phyloP scores from a whole-genome alignment of 148 eudicot species.

The Chenopodium album region DNA sequence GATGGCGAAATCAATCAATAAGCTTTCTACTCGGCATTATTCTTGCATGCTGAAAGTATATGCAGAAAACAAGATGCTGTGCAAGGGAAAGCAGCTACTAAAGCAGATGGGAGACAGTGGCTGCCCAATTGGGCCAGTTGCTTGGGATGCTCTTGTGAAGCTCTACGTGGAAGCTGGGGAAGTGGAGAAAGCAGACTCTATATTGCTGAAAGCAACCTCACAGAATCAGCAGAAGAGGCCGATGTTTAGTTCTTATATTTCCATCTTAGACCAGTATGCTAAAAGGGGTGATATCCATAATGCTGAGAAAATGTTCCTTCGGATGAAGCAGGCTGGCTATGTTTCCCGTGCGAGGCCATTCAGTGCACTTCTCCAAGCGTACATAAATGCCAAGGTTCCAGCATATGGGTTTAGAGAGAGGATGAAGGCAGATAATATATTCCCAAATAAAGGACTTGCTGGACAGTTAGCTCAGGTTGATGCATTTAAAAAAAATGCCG shows the following conservation, averaged over 20 bases:
- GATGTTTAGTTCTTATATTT: constrained; percentile 51
- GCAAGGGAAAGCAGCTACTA: constrained; percentile 70
- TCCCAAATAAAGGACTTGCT: constrained; percentile 48
- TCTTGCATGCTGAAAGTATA: constrained; percentile 56
- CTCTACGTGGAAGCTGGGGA: constrained; percentile 78
- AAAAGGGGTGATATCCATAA: constrained; percentile 74
- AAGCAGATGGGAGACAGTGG: constrained; percentile 69
- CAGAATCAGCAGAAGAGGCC: constrained; percentile 41
- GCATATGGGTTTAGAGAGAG: constrained; percentile 84
- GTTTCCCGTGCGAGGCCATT: constrained; percentile 43
- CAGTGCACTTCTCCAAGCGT: constrained; percentile 38
- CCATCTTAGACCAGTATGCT: constrained; percentile 66
- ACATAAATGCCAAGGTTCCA: constrained; percentile 63
- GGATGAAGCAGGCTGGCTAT: constrained; percentile 76
- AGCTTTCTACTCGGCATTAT: constrained; percentile 46
- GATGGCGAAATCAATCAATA: constrained; percentile 35
- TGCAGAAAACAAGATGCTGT: constrained; percentile 67
- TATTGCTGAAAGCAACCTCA: constrained; percentile 54
- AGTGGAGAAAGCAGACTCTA: constrained; percentile 77
- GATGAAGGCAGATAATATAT: constrained; percentile 76
- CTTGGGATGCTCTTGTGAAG: constrained; percentile 80
- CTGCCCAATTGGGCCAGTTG: constrained; percentile 52
- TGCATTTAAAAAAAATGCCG: constrained; percentile 57
- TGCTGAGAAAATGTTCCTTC: constrained; percentile 69
- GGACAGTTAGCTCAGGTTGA: constrained; percentile 50